Conservation (phyloP, 202 grass and related monocot species). For the Schoenoplectus tabernaemontani region DNA sequence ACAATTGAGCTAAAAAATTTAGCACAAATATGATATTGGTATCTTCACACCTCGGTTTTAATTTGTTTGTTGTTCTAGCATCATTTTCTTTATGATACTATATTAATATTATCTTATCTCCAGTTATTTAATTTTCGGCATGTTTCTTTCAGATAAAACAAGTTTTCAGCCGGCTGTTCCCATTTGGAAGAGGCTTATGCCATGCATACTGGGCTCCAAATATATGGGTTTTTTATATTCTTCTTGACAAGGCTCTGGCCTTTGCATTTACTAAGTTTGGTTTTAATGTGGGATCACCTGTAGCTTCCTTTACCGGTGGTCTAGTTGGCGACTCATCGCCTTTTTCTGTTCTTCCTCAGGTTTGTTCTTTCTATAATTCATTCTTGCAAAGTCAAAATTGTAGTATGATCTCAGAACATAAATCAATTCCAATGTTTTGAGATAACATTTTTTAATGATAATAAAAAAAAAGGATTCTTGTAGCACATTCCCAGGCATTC, state of each 20-base stretch:
- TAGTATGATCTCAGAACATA: not conserved
- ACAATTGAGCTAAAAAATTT: not conserved
- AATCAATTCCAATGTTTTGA: not conserved
- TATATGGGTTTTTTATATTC: constrained; percentile 95
- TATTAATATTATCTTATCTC: not conserved
- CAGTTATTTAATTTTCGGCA: not conserved
- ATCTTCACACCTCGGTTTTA: not conserved
- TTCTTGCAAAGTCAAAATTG: not conserved
- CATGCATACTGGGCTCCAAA: constrained; percentile 97
- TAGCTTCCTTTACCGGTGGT: constrained; percentile 84
- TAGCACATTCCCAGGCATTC: not conserved
- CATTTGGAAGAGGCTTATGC: constrained; percentile 89
- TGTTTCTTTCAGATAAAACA: constrained; percentile 62
- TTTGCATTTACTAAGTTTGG: constrained; percentile 65
- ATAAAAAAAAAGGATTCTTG: not conserved
- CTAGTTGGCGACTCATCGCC: constrained; percentile 72
- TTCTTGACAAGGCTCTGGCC: constrained; percentile 74
- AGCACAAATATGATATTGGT: not conserved
- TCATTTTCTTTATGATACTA: not conserved
- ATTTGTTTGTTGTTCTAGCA: not conserved
- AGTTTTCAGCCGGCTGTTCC: constrained; percentile 70
- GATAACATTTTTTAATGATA: not conserved
- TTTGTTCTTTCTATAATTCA: not conserved
- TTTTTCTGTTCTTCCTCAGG: constrained; percentile 88
- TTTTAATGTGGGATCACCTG: constrained; percentile 51